phyloP scores from a whole-genome alignment of 306 rosid genomes.

The Chamaecrista fasciculata region DNA sequence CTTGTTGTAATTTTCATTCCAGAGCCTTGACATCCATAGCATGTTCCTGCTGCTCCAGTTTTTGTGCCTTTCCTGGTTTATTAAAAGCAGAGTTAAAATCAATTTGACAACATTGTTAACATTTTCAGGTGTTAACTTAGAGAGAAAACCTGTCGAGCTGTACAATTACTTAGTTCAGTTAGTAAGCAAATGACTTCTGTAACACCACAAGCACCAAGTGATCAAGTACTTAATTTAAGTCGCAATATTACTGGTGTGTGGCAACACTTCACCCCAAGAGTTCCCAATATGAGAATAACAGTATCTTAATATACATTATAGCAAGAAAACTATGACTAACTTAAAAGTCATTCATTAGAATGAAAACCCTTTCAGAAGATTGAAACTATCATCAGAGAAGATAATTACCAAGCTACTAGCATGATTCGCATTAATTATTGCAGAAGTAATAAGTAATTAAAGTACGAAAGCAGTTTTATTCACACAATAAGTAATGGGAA shows the following conservation, averaged over 20 bases:
- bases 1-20: conserved; percentile 66
- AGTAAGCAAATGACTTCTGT: neutral
- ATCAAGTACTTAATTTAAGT: neutral
- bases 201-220: neutral
- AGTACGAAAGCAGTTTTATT: neutral
- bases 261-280: neutral
- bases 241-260: neutral
- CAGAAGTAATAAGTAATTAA: neutral
- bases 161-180: neutral
- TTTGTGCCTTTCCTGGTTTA: conserved; percentile 70
- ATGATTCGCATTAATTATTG: neutral
- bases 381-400: neutral
- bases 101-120: neutral
- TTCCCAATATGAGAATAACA: neutral
- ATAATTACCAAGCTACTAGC: neutral
- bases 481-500: neutral
- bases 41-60: conserved; percentile 62
- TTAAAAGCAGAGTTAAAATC: conserved; percentile 6
- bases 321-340: neutral
- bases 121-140: too few species aligned
- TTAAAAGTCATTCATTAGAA: neutral
- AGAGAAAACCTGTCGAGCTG: neutral
- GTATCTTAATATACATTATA: neutral
- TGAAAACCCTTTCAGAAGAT: neutral
- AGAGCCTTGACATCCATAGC: conserved; percentile 71